Percentiles rank a stretch among this genome's conserved stretches.
These are phyloP conservation scores for Pulicaria dysenterica DNA, from an alignment of 129 eudicot genomes.

Conservation along the genomic window DNA sequence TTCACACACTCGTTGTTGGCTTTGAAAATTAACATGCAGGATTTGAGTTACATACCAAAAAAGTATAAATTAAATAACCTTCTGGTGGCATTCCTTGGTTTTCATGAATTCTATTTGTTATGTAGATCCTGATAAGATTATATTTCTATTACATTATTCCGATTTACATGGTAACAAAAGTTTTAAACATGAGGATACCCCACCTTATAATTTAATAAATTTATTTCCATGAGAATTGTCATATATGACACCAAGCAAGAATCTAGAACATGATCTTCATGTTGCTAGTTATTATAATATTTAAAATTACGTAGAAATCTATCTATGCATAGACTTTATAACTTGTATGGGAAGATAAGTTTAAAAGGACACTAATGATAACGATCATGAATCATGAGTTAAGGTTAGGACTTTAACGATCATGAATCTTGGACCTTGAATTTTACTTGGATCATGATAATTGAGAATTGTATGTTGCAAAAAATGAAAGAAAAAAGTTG, in stretches of 20 bases:
- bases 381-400: neutral
- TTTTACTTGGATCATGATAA: no score
- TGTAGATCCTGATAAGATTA: constrained; percentile 1
- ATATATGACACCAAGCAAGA: neutral
- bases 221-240: constrained; percentile 28
- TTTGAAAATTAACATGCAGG: constrained; percentile 27
- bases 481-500: neutral
- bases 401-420: neutral
- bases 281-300: neutral
- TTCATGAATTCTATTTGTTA: constrained; percentile 4
- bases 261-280: constrained; percentile 9
- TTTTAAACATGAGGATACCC: constrained; percentile 5
- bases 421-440: no score
- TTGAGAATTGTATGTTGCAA: no score
- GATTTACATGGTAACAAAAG: neutral
- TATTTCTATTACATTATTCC: neutral
- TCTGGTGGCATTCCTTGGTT: constrained; percentile 15
- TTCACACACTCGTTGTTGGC: constrained; percentile 24
- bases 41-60: neutral
- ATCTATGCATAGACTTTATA: constrained; percentile 9
- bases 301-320: neutral
- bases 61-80: neutral
- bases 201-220: neutral
- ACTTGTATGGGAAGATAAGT: neutral
- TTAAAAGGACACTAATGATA: constrained; percentile 27